A percentile compares a stretch with the other conserved stretches of the same genome.
These are phyloP conservation scores for Claviceps sp. DNA, from an alignment of 2,329 filamentous ascomycete species.

Conservation along the genomic window DNA sequence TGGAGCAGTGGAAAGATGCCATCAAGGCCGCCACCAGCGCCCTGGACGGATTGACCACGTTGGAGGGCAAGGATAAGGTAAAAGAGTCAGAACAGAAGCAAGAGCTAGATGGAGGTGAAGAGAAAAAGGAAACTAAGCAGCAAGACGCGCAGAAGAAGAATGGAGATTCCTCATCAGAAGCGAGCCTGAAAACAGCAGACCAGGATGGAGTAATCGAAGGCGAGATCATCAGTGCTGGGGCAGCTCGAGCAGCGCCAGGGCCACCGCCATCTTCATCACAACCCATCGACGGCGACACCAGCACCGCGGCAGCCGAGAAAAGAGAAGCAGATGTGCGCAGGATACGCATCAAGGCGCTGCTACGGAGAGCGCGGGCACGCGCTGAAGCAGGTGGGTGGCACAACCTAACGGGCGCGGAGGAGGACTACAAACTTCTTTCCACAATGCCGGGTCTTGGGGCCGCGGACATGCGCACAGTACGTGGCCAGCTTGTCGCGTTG, in stretches of 20 bases:
- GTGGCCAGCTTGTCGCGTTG: slow-evolving; percentile 49
- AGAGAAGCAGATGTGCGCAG: slow-evolving; percentile 51
- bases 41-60: slow-evolving; percentile 55
- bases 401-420: slow-evolving; percentile 59
- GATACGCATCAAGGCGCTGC: slow-evolving; percentile 70
- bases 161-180: neutral
- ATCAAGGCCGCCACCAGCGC: slow-evolving; percentile 60
- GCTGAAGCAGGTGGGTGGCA: slow-evolving; percentile 66
- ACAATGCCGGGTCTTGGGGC: slow-evolving; percentile 41
- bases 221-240: slow-evolving; percentile 47
- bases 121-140: too few species aligned
- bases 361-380: slow-evolving; percentile 63
- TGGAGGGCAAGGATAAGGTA: slow-evolving; percentile 24
- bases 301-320: slow-evolving; percentile 9
- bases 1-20: slow-evolving; percentile 75
- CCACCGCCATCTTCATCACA: slow-evolving; percentile 6
- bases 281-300: neutral
- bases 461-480: slow-evolving; percentile 55
- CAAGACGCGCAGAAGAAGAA: too few species aligned
- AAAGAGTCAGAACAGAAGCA: slow-evolving; percentile 31
- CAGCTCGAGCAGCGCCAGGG: slow-evolving; percentile 33
- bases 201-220: slow-evolving; percentile 32
- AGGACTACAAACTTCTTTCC: slow-evolving; percentile 63
- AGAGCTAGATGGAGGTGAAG: slow-evolving; percentile 21
- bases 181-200: slow-evolving; percentile 24